Percentiles rank a stretch among this genome's conserved stretches.
Conservation (phyloP, 371 early-diverging fungal genomes). For the Circinella umbellata region DNA sequence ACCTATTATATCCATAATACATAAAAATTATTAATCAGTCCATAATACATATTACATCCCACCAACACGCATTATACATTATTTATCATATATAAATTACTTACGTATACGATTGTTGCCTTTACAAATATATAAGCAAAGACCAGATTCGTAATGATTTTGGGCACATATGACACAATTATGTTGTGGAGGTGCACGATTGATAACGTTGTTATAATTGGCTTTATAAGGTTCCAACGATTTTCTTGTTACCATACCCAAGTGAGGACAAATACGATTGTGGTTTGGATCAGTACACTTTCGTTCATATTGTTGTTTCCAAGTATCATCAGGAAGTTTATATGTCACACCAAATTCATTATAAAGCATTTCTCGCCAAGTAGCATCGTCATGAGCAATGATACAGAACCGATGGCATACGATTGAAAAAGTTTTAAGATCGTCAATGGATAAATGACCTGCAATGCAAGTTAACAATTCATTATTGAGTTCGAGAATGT, state of each 20-base stretch:
- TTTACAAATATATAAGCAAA: slow-evolving; percentile 40
- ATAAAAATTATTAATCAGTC: neutral
- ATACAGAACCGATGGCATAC: slow-evolving; percentile 37
- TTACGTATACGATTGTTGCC: slow-evolving; percentile 47
- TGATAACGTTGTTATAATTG: slow-evolving; percentile 42
- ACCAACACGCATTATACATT: neutral
- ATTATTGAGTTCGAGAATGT: slow-evolving; percentile 31
- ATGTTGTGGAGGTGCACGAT: slow-evolving; percentile 40
- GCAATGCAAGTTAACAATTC: slow-evolving; percentile 44
- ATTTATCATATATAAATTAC: slow-evolving; percentile 9
- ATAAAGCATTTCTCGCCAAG: slow-evolving; percentile 46
- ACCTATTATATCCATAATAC: slow-evolving; percentile 22
- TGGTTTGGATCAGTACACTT: slow-evolving; percentile 41
- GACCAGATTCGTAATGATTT: slow-evolving; percentile 29
- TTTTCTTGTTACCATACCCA: slow-evolving; percentile 32
- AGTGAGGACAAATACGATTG: slow-evolving; percentile 48
- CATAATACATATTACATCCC: no score
- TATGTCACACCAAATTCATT: slow-evolving; percentile 47
- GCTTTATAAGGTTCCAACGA: slow-evolving; percentile 38
- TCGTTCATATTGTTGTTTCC: slow-evolving; percentile 45
- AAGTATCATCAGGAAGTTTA: slow-evolving; percentile 40
- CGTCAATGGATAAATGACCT: slow-evolving; percentile 37
- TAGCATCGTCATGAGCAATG: slow-evolving; percentile 40
- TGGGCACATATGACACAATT: slow-evolving; percentile 44
- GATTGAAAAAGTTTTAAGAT: slow-evolving; percentile 28